Conservation (phyloP, 106 monocot genomes). For the Amphibolis antarctica region DNA sequence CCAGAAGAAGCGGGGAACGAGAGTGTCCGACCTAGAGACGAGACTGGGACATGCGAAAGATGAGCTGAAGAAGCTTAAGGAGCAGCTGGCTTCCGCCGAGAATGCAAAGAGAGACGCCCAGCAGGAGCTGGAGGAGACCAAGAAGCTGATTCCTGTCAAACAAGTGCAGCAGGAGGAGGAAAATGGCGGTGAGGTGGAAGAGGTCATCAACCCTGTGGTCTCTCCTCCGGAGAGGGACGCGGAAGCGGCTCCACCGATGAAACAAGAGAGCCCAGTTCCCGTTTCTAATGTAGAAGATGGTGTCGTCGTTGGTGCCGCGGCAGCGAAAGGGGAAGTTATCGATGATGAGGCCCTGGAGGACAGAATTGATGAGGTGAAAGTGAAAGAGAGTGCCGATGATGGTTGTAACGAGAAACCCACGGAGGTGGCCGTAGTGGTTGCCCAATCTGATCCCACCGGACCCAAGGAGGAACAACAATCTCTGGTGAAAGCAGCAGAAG, state of each 20-base stretch:
- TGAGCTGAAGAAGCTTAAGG: slow-evolving; percentile 66
- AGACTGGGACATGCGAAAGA: slow-evolving; percentile 56
- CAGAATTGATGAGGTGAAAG: neutral
- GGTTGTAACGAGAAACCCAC: neutral
- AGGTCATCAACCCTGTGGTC: slow-evolving; percentile 2
- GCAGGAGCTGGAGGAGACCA: slow-evolving; percentile 37
- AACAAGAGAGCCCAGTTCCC: neutral
- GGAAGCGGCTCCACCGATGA: neutral
- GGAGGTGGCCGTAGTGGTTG: neutral
- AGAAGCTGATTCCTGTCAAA: slow-evolving; percentile 26
- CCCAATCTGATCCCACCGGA: neutral
- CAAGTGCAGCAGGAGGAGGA: neutral
- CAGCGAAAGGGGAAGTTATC: neutral
- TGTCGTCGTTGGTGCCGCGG: neutral
- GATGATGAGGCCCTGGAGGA: neutral
- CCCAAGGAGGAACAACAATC: slow-evolving; percentile 1
- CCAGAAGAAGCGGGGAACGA: slow-evolving; percentile 47
- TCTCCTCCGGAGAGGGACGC: neutral
- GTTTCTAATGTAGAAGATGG: neutral
- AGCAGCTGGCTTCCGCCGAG: slow-evolving; percentile 56
- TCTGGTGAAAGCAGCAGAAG: slow-evolving; percentile 4
- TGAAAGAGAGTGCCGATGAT: neutral
- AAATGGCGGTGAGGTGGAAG: neutral
- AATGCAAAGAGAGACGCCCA: slow-evolving; percentile 39
- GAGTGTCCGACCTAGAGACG: slow-evolving; percentile 53